These are phyloP conservation scores for Camellia oleifera DNA, from an alignment of 179 eudicot genomes.

Conservation along the genomic window DNA sequence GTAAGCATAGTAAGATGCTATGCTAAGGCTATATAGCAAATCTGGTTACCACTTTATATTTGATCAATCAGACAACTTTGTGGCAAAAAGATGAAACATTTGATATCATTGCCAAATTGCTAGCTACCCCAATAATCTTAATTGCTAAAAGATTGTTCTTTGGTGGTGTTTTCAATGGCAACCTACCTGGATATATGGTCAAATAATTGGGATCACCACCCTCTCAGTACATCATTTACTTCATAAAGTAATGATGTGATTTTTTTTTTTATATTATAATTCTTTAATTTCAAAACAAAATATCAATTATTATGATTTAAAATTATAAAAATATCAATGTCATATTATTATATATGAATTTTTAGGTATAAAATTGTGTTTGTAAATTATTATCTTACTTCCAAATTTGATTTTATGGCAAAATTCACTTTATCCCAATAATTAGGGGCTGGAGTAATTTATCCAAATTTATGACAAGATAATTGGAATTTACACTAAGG, in stretches of 20 bases:
- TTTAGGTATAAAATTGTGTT: too few relatives aligned
- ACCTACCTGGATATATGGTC: neutral
- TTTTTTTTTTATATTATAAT: too few relatives aligned
- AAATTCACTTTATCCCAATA: too few relatives aligned
- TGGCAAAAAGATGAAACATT: slow-evolving; percentile 1
- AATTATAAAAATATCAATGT: too few relatives aligned
- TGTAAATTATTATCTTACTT: too few relatives aligned
- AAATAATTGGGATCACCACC: neutral
- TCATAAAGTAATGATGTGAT: neutral
- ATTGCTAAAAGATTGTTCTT: neutral
- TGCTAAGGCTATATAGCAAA: neutral
- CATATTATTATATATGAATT: too few relatives aligned
- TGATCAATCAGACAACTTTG: neutral
- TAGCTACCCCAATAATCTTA: neutral
- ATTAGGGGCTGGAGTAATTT: too few relatives aligned
- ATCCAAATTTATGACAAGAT: too few relatives aligned
- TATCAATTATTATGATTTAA: too few relatives aligned
- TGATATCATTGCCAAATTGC: neutral
- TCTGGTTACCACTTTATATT: slow-evolving; percentile 7
- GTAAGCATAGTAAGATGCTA: neutral
- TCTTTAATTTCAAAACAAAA: too few relatives aligned
- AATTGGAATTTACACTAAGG: too few relatives aligned
- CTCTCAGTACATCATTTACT: neutral
- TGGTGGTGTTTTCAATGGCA: neutral
- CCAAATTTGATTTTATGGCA: too few relatives aligned